Percentiles rank a stretch among this genome's conserved stretches.
phyloP scores from a whole-genome alignment of 2,329 filamentous ascomycete species.

The Dryadomyces quercivorus region DNA sequence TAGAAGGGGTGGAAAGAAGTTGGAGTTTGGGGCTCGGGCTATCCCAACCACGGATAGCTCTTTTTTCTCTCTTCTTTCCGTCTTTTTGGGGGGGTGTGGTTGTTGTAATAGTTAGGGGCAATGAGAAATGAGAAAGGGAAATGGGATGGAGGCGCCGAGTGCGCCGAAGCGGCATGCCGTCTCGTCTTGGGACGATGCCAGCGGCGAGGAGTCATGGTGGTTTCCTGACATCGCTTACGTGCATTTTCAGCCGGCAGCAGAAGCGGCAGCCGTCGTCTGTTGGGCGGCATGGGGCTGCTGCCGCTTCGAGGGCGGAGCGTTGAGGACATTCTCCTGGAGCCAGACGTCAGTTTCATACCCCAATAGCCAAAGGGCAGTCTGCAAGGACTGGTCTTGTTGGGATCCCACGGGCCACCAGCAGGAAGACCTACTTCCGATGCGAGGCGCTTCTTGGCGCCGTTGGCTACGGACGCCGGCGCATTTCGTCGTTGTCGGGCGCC shows the following conservation, averaged over 20 bases:
- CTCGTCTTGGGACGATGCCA: not conserved
- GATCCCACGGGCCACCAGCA: no score
- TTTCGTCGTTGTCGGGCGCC: constrained; percentile 27
- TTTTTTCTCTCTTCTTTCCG: no score
- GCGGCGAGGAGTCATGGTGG: not conserved
- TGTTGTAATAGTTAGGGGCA: not conserved
- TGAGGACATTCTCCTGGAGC: not conserved
- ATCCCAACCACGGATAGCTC: no score
- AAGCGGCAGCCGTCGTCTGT: not conserved
- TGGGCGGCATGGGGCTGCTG: constrained; percentile 1
- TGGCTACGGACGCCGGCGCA: constrained; percentile 25
- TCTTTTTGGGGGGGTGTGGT: no score
- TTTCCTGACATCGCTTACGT: not conserved
- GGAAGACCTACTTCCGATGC: constrained; percentile 29
- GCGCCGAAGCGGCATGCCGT: not conserved
- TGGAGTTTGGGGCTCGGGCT: not conserved
- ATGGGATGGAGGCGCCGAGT: not conserved
- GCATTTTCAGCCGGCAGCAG: not conserved
- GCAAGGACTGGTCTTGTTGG: not conserved
- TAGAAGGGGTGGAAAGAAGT: not conserved
- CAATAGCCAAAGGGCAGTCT: not conserved
- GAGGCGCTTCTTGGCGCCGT: constrained; percentile 33
- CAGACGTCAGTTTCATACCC: not conserved
- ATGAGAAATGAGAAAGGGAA: not conserved
- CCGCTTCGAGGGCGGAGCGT: constrained; percentile 1